phyloP scores from a whole-genome alignment of 768 basidiomycete species.

The Boletus subparvulus region DNA sequence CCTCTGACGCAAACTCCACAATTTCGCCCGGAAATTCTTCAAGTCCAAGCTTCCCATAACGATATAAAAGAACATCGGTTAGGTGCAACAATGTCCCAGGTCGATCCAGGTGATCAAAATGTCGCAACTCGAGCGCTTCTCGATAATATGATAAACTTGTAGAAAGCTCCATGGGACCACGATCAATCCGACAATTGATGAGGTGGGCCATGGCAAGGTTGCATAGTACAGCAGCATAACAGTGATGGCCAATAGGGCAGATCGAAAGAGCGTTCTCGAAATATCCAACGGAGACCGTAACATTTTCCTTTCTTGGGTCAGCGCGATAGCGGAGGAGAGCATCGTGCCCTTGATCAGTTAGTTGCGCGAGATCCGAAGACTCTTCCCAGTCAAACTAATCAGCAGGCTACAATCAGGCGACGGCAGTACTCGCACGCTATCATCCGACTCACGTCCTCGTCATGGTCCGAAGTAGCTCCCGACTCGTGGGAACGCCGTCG shows the following conservation, averaged over 20 bases:
- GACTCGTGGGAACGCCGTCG: no score
- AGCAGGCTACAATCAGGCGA: neutral
- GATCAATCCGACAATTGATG: neutral
- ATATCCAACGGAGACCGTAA: neutral
- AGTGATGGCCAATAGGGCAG: neutral
- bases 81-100: slow-evolving; percentile 1
- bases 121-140: slow-evolving; percentile 12
- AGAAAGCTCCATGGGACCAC: neutral
- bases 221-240: slow-evolving; percentile 1
- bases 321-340: neutral
- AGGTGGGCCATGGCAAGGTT: slow-evolving; percentile 9
- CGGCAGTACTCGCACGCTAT: no score
- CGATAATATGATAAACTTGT: slow-evolving; percentile 4
- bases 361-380: neutral
- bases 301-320: neutral
- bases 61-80: neutral
- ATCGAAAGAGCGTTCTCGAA: slow-evolving; percentile 4
- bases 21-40: neutral
- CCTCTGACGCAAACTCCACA: neutral
- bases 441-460: neutral
- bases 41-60: neutral
- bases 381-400: neutral
- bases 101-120: no score
- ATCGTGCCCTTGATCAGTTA: slow-evolving; percentile 2
- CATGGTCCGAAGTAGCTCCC: neutral